A percentile compares a stretch with the other conserved stretches of the same genome.
phyloP scores from a whole-genome alignment of 2,329 filamentous ascomycete genomes.

The Diaporthe vaccinii region DNA sequence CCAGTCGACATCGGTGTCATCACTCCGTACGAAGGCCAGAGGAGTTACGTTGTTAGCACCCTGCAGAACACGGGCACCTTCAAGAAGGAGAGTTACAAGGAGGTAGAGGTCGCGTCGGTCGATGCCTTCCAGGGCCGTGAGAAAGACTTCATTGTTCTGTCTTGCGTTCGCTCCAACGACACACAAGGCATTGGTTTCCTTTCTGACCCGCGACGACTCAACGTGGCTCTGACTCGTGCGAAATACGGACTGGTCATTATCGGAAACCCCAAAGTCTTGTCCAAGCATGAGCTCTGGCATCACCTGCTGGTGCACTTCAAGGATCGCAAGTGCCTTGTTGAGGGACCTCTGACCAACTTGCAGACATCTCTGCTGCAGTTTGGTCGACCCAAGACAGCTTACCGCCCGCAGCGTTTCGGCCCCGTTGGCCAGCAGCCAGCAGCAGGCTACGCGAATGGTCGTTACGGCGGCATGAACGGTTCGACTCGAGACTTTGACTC shows the following conservation, averaged over 20 bases:
- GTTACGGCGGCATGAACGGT: conserved; percentile 55
- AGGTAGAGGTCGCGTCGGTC: conserved; percentile 97
- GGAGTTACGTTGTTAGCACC: conserved; percentile 98
- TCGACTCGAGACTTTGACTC: conserved; percentile 75
- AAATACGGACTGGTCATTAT: conserved; percentile 98
- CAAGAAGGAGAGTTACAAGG: conserved; percentile 99
- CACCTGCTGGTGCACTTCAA: conserved; percentile 96
- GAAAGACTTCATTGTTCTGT: conserved; percentile 98
- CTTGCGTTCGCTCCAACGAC: conserved; percentile 97
- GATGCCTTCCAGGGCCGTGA: conserved; percentile 99
- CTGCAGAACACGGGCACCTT: conserved; percentile 98
- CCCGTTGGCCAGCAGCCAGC: conserved; percentile 41
- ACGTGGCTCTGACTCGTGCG: conserved; percentile 95
- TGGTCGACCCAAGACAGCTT: conserved; percentile 91
- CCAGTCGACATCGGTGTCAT: conserved; percentile 96
- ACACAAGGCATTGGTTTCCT: conserved; percentile 99
- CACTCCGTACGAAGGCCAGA: conserved; percentile 97
- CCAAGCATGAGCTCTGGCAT: conserved; percentile 98
- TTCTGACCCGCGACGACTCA: conserved; percentile 96
- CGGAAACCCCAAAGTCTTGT: conserved; percentile 96
- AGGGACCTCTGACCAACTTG: conserved; percentile 95
- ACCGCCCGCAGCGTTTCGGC: conserved; percentile 85
- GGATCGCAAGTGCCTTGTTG: conserved; percentile 94
- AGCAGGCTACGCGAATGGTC: conserved; percentile 54
- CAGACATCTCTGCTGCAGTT: conserved; percentile 96